Conservation (phyloP, 257 asterid species). For the Nicotiana knightiana region DNA sequence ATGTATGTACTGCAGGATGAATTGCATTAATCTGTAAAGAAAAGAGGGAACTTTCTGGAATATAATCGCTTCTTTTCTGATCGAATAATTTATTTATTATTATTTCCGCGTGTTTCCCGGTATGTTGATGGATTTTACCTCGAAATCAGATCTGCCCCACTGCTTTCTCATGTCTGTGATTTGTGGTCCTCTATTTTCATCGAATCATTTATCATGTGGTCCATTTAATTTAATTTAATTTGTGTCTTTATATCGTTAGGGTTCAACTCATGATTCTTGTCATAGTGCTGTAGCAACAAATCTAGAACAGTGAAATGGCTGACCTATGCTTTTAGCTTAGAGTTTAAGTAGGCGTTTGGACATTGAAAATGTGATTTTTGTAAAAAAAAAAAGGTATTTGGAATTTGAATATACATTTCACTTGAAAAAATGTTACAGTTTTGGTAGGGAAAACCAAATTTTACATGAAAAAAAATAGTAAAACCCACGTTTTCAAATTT, state of each 20-base stretch:
- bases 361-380: too few relatives aligned
- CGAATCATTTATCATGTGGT: neutral
- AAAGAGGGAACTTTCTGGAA: neutral
- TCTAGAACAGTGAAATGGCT: neutral
- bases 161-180: too few relatives aligned
- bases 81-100: neutral
- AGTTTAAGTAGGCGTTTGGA: neutral
- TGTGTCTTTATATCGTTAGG: neutral
- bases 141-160: neutral
- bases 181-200: neutral
- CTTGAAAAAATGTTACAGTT: too few relatives aligned
- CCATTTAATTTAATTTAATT: neutral
- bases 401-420: too few relatives aligned
- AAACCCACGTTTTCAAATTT: too few relatives aligned
- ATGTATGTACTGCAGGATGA: neutral
- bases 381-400: too few relatives aligned
- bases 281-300: neutral
- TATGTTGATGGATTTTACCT: neutral
- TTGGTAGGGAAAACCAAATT: too few relatives aligned
- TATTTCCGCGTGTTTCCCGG: slow-evolving; percentile 8
- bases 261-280: neutral
- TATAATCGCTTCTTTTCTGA: too few relatives aligned
- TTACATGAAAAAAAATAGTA: too few relatives aligned
- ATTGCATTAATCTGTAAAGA: neutral
- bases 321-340: neutral